A percentile compares a stretch with the other conserved stretches of the same genome.
Evolutionary conservation across 2,329 filamentous ascomycete genomes (phyloP).

Genomic region (Sodiomyces alkalinus): DNA sequence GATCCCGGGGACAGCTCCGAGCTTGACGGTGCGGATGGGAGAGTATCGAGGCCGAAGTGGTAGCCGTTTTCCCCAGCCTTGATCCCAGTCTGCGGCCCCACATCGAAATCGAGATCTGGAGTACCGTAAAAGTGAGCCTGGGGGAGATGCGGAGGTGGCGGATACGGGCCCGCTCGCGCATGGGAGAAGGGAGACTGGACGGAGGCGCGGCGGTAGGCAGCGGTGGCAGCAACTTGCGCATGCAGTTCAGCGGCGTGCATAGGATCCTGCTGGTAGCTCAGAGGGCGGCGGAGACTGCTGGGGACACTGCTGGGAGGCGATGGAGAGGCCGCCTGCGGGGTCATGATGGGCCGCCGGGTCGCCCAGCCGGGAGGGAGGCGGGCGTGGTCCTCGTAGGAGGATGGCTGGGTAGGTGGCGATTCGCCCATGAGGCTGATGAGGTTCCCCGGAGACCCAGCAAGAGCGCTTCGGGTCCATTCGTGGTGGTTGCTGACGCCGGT

Average conservation of each 20-base stretch:
- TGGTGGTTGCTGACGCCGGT: constrained; percentile 30
- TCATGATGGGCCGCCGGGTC: constrained; percentile 28
- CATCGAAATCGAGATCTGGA: constrained; percentile 59
- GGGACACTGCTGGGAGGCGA: constrained; percentile 16
- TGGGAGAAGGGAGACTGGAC: constrained; percentile 34
- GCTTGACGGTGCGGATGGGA: constrained; percentile 31
- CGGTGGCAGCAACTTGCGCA: constrained; percentile 17
- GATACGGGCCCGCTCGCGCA: constrained; percentile 28
- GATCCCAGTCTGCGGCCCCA: constrained; percentile 37
- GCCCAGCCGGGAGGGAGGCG: constrained; percentile 29
- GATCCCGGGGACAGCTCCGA: constrained; percentile 16
- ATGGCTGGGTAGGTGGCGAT: constrained; percentile 36
- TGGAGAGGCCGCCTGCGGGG: constrained; percentile 24
- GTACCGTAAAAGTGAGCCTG: constrained; percentile 66
- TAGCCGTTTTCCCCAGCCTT: constrained; percentile 55
- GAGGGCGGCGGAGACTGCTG: constrained; percentile 8
- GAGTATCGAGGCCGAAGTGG: constrained; percentile 67
- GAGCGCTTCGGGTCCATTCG: constrained; percentile 27
- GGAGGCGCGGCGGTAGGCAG: constrained; percentile 27
- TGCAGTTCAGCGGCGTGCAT: constrained; percentile 26
- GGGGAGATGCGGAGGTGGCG: constrained; percentile 59
- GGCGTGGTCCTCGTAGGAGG: constrained; percentile 32
- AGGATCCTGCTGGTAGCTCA: constrained; percentile 37
- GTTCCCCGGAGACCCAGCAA: constrained; percentile 37
- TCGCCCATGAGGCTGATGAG: constrained; percentile 35